A percentile compares a stretch with the other conserved stretches of the same genome.
Conservation (phyloP, 1,284 basidiomycete species). For the Lentinula novae-zelandiae region DNA sequence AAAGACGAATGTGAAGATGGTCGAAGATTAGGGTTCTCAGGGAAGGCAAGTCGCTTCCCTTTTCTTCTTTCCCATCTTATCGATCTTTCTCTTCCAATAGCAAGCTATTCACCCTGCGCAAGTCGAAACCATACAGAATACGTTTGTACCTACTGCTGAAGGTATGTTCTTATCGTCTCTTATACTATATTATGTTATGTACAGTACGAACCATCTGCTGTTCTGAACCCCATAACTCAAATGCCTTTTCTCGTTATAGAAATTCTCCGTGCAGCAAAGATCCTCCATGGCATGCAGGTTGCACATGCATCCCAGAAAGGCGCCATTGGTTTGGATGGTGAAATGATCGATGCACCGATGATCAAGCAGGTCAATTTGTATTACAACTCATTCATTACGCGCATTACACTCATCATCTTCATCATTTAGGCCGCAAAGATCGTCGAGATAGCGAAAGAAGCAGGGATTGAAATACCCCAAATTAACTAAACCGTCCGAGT, state of each 20-base stretch:
- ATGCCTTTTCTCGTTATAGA: slow-evolving; percentile 40
- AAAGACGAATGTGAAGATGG: slow-evolving; percentile 79
- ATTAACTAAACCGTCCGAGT: neutral
- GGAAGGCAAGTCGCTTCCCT: slow-evolving; percentile 56
- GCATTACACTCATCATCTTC: neutral
- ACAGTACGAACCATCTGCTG: too few species aligned
- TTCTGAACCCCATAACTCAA: too few species aligned
- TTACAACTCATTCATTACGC: neutral
- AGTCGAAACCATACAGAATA: slow-evolving; percentile 73
- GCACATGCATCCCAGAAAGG: slow-evolving; percentile 41
- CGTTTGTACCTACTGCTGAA: slow-evolving; percentile 73
- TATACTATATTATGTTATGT: too few species aligned
- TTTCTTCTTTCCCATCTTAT: neutral
- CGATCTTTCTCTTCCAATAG: slow-evolving; percentile 32
- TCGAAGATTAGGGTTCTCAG: slow-evolving; percentile 75
- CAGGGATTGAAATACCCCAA: slow-evolving; percentile 58
- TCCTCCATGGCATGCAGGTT: slow-evolving; percentile 63
- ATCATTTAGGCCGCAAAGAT: slow-evolving; percentile 58
- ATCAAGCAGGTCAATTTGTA: slow-evolving; percentile 66
- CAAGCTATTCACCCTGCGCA: slow-evolving; percentile 95
- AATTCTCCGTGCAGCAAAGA: slow-evolving; percentile 73
- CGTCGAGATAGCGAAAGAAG: slow-evolving; percentile 59
- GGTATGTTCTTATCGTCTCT: slow-evolving; percentile 39
- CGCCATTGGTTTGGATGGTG: slow-evolving; percentile 55
- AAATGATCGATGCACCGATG: slow-evolving; percentile 95